Percentiles rank a stretch among this genome's conserved stretches.
Conservation (phyloP, 495 filamentous ascomycete genomes). For the Neurospora terricola region DNA sequence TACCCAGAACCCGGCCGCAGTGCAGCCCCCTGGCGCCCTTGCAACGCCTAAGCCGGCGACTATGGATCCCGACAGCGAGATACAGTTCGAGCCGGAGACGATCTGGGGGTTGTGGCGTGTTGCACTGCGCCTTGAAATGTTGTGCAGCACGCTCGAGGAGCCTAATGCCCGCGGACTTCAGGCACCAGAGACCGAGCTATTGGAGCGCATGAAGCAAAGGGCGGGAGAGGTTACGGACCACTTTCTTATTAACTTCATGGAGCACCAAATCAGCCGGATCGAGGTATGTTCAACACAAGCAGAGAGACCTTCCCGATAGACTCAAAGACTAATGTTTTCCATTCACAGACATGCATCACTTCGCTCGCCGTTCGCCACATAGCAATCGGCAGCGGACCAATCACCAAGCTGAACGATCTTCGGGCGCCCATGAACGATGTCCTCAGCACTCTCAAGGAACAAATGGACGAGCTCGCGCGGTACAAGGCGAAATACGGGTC, state of each 20-base stretch:
- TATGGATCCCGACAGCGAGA: conserved; percentile 38
- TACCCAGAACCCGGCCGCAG: conserved; percentile 6
- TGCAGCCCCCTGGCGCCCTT: conserved; percentile 12
- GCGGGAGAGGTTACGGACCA: conserved; percentile 82
- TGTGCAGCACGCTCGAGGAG: conserved; percentile 77
- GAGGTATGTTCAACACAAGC: conserved; percentile 53
- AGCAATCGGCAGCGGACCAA: conserved; percentile 32
- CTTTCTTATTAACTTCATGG: conserved; percentile 76
- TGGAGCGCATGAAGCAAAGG: conserved; percentile 72
- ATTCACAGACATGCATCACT: conserved; percentile 43
- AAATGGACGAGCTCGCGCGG: conserved; percentile 35
- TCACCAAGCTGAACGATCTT: conserved; percentile 33
- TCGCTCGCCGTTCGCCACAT: conserved; percentile 58
- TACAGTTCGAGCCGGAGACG: conserved; percentile 65
- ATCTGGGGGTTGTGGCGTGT: conserved; percentile 89
- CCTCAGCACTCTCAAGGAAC: conserved; percentile 29
- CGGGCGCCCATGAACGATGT: conserved; percentile 40
- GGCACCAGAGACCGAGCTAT: conserved; percentile 66
- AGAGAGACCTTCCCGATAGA: background rate
- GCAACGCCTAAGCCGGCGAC: conserved; percentile 37
- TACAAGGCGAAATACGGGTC: conserved; percentile 39
- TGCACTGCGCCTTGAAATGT: conserved; percentile 78
- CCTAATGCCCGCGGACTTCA: conserved; percentile 46
- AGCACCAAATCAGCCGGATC: conserved; percentile 89
- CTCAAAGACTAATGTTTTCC: conserved; percentile 5